Percentiles rank a stretch among this genome's conserved stretches.
Evolutionary conservation across 2,329 filamentous ascomycete genomes (phyloP).

Genomic region (Paraphaeosphaeria sporulosa): DNA sequence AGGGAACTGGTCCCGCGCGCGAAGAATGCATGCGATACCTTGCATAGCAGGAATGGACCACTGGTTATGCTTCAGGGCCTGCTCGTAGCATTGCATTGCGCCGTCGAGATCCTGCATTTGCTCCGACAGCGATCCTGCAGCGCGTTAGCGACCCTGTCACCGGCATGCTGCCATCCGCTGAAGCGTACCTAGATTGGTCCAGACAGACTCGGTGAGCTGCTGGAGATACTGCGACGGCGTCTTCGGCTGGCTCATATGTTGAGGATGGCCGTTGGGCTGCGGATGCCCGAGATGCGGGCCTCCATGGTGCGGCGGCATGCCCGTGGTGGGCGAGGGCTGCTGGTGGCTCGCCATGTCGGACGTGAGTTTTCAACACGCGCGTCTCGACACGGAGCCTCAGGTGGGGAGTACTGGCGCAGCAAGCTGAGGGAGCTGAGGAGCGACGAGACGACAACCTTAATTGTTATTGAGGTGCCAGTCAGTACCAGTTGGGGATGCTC

Average conservation of each 20-base stretch:
- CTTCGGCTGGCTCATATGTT: constrained; percentile 65
- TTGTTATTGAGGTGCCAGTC: neutral
- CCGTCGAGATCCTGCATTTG: constrained; percentile 87
- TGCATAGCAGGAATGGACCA: constrained; percentile 93
- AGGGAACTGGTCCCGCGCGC: constrained; percentile 90
- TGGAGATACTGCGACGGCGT: constrained; percentile 77
- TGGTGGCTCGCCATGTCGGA: constrained; percentile 71
- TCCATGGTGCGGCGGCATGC: constrained; percentile 71
- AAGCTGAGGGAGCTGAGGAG: neutral
- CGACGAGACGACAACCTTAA: neutral
- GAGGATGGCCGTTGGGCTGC: constrained; percentile 62
- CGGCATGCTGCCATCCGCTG: constrained; percentile 12
- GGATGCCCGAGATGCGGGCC: constrained; percentile 70
- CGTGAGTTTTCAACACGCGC: neutral
- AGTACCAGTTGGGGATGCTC: neutral
- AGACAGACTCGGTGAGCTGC: constrained; percentile 83
- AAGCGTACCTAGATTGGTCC: constrained; percentile 87
- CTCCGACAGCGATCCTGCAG: constrained; percentile 81
- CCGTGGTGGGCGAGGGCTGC: constrained; percentile 81
- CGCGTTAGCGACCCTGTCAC: constrained; percentile 28
- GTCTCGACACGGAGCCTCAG: neutral
- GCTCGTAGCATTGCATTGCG: constrained; percentile 89
- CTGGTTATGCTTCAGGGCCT: constrained; percentile 84
- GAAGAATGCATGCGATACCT: constrained; percentile 88
- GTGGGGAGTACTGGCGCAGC: neutral